A percentile compares a stretch with the other conserved stretches of the same genome.
Conservation (phyloP, 2,329 filamentous ascomycete species). For the Coleophoma cylindrospora region DNA sequence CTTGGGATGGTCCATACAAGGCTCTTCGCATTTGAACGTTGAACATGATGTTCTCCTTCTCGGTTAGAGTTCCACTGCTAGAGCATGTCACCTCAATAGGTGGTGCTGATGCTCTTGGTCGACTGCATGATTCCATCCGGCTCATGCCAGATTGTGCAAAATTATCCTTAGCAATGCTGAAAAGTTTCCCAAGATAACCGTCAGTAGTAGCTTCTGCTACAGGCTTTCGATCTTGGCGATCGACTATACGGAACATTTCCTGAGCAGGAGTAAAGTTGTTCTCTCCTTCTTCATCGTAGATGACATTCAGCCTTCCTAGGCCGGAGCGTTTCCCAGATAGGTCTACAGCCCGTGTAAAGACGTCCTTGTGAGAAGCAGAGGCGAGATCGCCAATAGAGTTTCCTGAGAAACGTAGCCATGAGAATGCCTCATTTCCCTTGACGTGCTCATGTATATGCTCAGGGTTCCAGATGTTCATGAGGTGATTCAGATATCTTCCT, state of each 20-base stretch:
- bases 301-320: slow-evolving; percentile 60
- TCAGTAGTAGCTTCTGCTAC: slow-evolving; percentile 66
- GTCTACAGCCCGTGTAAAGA: slow-evolving; percentile 70
- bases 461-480: slow-evolving; percentile 88
- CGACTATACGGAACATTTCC: slow-evolving; percentile 75
- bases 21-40: slow-evolving; percentile 69
- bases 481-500: slow-evolving; percentile 67
- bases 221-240: slow-evolving; percentile 61
- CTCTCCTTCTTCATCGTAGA: slow-evolving; percentile 64
- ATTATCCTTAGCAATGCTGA: slow-evolving; percentile 68
- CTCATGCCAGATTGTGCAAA: slow-evolving; percentile 69
- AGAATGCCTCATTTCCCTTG: slow-evolving; percentile 64
- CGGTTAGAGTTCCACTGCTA: slow-evolving; percentile 56
- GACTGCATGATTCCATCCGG: slow-evolving; percentile 74
- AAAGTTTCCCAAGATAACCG: slow-evolving; percentile 67
- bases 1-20: slow-evolving; percentile 60
- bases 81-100: slow-evolving; percentile 78
- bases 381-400: slow-evolving; percentile 69
- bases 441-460: slow-evolving; percentile 67
- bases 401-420: slow-evolving; percentile 86
- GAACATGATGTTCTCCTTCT: slow-evolving; percentile 74
- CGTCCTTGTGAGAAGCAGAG: slow-evolving; percentile 59
- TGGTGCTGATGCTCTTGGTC: slow-evolving; percentile 76
- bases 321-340: slow-evolving; percentile 49
- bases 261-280: slow-evolving; percentile 65